These are phyloP conservation scores for Aspergillus piperis DNA, from an alignment of 2,329 filamentous ascomycete genomes.

Conservation along the genomic window DNA sequence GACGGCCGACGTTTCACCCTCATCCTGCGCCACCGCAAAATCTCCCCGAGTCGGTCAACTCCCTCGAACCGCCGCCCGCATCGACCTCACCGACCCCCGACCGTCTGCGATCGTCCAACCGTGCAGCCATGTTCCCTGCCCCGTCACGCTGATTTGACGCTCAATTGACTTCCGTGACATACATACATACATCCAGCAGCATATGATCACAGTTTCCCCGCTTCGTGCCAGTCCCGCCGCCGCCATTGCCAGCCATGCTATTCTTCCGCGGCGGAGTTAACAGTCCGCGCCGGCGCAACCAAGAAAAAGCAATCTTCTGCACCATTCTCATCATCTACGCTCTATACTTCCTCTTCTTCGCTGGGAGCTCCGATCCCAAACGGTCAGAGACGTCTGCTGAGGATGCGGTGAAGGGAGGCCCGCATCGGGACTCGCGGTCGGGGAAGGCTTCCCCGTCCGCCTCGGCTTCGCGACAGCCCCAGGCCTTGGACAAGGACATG, in stretches of 20 bases:
- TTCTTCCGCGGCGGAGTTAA: conserved; percentile 37
- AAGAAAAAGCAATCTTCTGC: conserved; percentile 36
- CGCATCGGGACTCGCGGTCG: conserved; percentile 18
- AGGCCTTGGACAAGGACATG: conserved; percentile 32
- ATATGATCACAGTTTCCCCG: not conserved
- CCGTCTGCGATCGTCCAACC: not conserved
- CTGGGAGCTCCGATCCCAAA: conserved; percentile 18
- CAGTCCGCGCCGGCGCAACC: conserved; percentile 37
- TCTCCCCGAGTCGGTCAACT: not conserved
- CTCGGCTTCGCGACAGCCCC: conserved; percentile 13
- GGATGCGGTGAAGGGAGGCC: conserved; percentile 14
- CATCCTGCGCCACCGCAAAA: not conserved
- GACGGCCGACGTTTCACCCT: not conserved
- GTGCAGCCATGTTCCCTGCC: conserved; percentile 10
- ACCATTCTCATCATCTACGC: conserved; percentile 37
- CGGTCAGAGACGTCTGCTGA: conserved; percentile 13
- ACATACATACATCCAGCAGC: not conserved
- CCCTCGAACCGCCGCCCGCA: not conserved
- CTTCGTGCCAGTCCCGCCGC: not conserved
- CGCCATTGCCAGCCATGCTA: conserved; percentile 28
- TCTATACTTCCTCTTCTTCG: conserved; percentile 38
- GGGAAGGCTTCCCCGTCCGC: conserved; percentile 20
- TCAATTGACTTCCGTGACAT: not conserved
- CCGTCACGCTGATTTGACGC: not conserved
- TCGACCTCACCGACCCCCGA: conserved; percentile 2